These are phyloP conservation scores for Alnus rubra DNA, from an alignment of 306 rosid genomes.

Conservation along the genomic window DNA sequence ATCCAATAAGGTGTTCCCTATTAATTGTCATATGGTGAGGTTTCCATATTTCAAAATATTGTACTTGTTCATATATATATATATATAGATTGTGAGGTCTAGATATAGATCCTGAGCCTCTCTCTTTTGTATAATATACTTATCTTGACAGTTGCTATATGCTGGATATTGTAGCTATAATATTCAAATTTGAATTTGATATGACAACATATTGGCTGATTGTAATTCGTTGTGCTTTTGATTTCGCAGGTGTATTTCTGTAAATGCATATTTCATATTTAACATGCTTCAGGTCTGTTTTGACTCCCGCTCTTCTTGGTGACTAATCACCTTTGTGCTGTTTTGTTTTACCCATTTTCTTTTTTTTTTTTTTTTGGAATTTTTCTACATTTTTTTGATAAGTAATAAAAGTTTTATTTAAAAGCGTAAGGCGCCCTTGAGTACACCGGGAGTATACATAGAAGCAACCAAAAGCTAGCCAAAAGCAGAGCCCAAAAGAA, in stretches of 20 bases:
- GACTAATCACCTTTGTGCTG: conserved; percentile 14
- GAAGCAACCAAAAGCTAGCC: too few species aligned
- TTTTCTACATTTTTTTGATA: not conserved
- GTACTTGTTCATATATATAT: too few species aligned
- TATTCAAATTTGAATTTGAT: not conserved
- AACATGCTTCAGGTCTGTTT: conserved; percentile 86
- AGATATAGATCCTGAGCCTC: too few species aligned
- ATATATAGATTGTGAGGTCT: too few species aligned
- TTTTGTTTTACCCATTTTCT: not conserved
- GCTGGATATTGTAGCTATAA: not conserved
- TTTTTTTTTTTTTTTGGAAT: not conserved
- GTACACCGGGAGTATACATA: too few species aligned
- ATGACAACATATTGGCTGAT: conserved; percentile 11
- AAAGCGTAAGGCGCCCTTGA: too few species aligned
- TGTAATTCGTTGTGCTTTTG: conserved; percentile 30
- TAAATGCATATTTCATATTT: conserved; percentile 81
- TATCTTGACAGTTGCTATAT: not conserved
- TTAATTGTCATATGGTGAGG: too few species aligned
- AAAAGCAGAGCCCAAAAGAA: too few species aligned
- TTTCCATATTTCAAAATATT: too few species aligned
- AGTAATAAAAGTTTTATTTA: too few species aligned
- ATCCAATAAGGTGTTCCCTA: too few species aligned
- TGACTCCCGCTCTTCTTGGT: conserved; percentile 11
- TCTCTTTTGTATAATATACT: too few species aligned
- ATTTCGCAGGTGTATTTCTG: conserved; percentile 78